Evolutionary conservation across 2,329 filamentous ascomycete species (phyloP).

Genomic region (Venturia aucupariae): DNA sequence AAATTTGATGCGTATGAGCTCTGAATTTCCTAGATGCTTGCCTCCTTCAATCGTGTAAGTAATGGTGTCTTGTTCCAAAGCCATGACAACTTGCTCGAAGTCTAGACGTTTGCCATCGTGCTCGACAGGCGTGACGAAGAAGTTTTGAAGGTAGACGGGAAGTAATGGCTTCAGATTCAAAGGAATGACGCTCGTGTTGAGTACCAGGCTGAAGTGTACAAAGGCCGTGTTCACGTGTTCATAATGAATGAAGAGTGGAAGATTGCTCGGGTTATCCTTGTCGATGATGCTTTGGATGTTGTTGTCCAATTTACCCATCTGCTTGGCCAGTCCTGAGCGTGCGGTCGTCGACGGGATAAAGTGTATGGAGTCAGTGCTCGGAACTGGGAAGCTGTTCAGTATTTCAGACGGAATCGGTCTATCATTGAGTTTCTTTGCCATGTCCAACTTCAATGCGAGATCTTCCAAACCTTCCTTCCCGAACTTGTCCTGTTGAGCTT

Average conservation of each 20-base stretch:
- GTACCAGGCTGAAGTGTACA: constrained; percentile 70
- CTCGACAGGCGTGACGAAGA: constrained; percentile 84
- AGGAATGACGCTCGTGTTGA: constrained; percentile 70
- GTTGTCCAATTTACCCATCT: constrained; percentile 58
- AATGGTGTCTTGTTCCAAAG: constrained; percentile 85
- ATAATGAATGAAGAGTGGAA: constrained; percentile 92
- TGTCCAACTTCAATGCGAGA: constrained; percentile 65
- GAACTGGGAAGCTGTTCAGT: constrained; percentile 74
- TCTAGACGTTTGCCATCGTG: constrained; percentile 66
- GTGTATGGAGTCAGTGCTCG: constrained; percentile 81
- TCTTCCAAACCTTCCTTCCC: constrained; percentile 73
- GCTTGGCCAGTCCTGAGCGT: constrained; percentile 66
- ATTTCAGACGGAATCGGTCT: constrained; percentile 72
- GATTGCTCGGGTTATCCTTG: constrained; percentile 44
- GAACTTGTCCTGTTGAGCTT: constrained; percentile 67
- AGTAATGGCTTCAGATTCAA: constrained; percentile 78
- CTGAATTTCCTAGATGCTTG: constrained; percentile 61
- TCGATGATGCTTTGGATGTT: constrained; percentile 69
- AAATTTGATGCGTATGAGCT: constrained; percentile 73
- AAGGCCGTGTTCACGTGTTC: constrained; percentile 92
- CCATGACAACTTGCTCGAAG: constrained; percentile 87
- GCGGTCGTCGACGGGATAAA: constrained; percentile 87
- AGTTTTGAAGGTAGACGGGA: constrained; percentile 77
- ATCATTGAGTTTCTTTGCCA: constrained; percentile 82
- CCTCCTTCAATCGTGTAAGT: constrained; percentile 69